A percentile compares a stretch with the other conserved stretches of the same genome.
These are phyloP conservation scores for Achaetomiella virescens DNA, from an alignment of 495 filamentous ascomycete genomes.

Conservation along the genomic window DNA sequence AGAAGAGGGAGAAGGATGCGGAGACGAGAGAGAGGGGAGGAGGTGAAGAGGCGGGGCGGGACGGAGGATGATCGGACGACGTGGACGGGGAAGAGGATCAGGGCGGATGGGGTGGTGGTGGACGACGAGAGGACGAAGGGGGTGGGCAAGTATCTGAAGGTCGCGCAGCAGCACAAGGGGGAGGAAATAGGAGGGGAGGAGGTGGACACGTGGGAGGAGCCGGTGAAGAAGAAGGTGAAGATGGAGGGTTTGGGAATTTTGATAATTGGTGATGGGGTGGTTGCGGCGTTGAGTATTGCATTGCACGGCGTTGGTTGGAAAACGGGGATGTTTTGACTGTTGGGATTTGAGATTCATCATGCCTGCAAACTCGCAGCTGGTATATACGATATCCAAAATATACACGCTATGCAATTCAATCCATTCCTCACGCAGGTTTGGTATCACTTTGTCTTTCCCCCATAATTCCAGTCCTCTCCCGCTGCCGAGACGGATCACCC, in stretches of 20 bases:
- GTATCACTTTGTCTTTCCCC: background rate
- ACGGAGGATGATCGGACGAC: conserved; percentile 79
- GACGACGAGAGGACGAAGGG: conserved; percentile 39
- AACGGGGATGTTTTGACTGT: background rate
- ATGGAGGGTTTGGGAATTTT: conserved; percentile 84
- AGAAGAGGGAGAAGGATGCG: conserved; percentile 48
- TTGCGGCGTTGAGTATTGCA: background rate
- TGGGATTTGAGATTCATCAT: background rate
- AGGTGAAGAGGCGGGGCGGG: conserved; percentile 44
- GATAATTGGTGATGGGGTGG: conserved; percentile 56
- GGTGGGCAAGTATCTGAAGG: conserved; percentile 72
- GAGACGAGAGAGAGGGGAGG: conserved; percentile 49
- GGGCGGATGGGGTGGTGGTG: conserved; percentile 50
- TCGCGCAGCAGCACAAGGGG: conserved; percentile 31
- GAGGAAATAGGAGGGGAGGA: conserved; percentile 49
- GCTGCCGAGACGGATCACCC: background rate
- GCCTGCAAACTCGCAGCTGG: background rate
- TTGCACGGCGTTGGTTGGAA: conserved; percentile 5
- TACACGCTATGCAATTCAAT: background rate
- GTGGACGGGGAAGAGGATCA: conserved; percentile 83
- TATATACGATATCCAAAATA: background rate
- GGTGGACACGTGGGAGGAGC: conserved; percentile 55
- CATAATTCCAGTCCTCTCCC: background rate
- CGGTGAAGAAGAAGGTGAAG: conserved; percentile 74
- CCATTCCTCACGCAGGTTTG: background rate